Evolutionary conservation across 2,329 filamentous ascomycete genomes (phyloP), one percentile per base, ranked within the genome.

Genomic region (Phialophora expanda): DNA sequence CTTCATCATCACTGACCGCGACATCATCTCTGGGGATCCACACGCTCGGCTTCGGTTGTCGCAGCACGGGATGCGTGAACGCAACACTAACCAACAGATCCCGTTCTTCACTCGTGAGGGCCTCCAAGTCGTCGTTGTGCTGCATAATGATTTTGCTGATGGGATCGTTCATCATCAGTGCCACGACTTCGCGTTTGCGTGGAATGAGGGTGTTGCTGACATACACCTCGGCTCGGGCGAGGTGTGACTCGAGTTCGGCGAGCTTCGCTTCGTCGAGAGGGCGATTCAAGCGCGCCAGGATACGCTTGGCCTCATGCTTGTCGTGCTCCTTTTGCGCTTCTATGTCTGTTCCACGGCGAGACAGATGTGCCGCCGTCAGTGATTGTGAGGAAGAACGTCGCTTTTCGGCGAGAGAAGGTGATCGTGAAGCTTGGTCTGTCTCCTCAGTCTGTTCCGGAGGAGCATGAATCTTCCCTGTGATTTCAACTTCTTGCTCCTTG

Each of bases 21-120:
- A 70, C 56, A 41, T 65, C 56, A 62, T 73, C 71, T 53, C 65
- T 65, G n/a, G 71, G 71, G 32, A 73, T 69, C 71, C 71, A 73
- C 26, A 73, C 67, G n/a, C 66, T 56, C 22, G 71, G 70, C 54
- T 60, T 62, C 17, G 70, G 64, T 48, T 72, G 66, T 57, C 71
- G 65, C n/a, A 71, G 68, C 8, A 72, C 66, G 34, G 71, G 71
- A 62, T 73, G 70, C 55, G 69, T 71, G 55, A 73, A 73, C 17
- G 71, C 71, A 38, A 71, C 69, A 61, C 66, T 69, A 28, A 71
- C 63, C 56, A 72, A 60, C 50, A 70, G 68, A 32, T 69, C 71
- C 24, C 69, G 70, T 53, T 71, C 71, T 30, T 72, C 70, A 5
- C 56, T 61, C 14, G 58, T 69, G 30, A 73, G 30, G 56, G 69